These are phyloP conservation scores for Globisporangium sylvaticum DNA, from an alignment of 352 stramenopile species.

Conservation along the genomic window DNA sequence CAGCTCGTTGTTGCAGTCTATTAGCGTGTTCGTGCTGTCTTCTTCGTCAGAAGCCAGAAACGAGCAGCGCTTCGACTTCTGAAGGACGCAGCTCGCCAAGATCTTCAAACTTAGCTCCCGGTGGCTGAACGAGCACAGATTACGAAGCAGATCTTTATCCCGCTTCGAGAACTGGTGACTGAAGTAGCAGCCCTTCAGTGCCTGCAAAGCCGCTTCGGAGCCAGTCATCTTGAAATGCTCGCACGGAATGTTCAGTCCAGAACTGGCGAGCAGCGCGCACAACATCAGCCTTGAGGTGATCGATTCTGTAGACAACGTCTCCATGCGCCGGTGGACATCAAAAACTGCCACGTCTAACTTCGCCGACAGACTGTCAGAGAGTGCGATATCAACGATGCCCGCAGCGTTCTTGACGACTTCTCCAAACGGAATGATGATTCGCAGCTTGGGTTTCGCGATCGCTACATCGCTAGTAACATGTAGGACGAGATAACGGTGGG, in stretches of 20 bases:
- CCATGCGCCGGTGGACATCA: conserved; percentile 30
- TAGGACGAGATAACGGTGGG: conserved; percentile 37
- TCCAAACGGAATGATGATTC: conserved; percentile 36
- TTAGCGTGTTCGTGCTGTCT: not conserved
- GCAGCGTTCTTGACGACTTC: conserved; percentile 10
- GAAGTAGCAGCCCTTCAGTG: conserved; percentile 35
- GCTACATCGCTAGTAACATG: conserved; percentile 13
- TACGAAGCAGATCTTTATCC: conserved; percentile 23
- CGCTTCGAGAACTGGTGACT: conserved; percentile 25
- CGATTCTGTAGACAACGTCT: conserved; percentile 30
- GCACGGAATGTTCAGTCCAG: conserved; percentile 25
- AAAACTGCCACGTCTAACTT: conserved; percentile 24
- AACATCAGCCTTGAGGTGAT: conserved; percentile 38
- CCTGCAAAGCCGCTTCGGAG: conserved; percentile 35
- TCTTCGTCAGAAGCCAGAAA: conserved; percentile 28
- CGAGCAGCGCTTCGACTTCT: conserved; percentile 22
- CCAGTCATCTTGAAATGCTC: conserved; percentile 41
- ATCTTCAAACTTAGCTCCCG: conserved; percentile 41
- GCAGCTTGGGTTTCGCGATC: conserved; percentile 15
- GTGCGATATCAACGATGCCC: conserved; percentile 22
- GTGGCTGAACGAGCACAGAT: conserved; percentile 30
- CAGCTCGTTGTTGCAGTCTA: conserved; percentile 16
- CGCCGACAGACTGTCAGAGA: conserved; percentile 9
- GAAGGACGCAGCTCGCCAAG: conserved; percentile 23
- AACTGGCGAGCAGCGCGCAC: conserved; percentile 30